Evolutionary conservation across 2,329 filamentous ascomycete species (phyloP), one percentile per base, ranked within the genome.

Genomic region (Exophiala lecanii-corni): DNA sequence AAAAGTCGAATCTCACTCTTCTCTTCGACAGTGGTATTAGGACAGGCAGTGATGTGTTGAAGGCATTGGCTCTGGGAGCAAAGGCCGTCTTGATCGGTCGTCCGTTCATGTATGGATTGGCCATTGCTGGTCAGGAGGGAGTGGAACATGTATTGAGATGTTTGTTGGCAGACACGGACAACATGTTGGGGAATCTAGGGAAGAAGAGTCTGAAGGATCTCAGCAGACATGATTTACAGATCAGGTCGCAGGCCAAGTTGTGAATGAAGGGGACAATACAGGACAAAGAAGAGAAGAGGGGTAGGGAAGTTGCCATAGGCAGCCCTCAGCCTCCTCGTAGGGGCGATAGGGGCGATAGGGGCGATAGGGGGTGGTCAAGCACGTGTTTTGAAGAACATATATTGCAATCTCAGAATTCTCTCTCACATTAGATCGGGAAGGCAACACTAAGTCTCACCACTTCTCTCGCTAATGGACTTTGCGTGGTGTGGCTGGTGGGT

Each of bases 21-120:
- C 61, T 76, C 6, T 76, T 76, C 41, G 73, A 77, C 53, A 70
- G 67, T 10, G 73, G 73, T 2, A 62, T 75, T 31, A 62, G 72
- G 9, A 69, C 66, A 3, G 73, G 73, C 3, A 64, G 60, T 2
- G 73, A 76, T 57, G 64, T 73, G 23, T 62, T 73, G 37, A 76
- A 77, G 49, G 73, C 73, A 5, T 56, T 76, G 25, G 67, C 67
- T 9, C 55, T 76, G 4, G 81, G 78, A 2, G 79, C 76, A 1
- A 73, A 77, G 52, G 74, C 68, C 2, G 75, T 81, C 1, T 62
- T 79, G 9, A 67, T 82, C 7, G 76, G 75, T 2, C 61, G 78
- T 41, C 77, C 78, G 3, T 75, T 30, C 71, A 69, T 79, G 16
- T 81, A 80, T 57, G 75, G 76, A 0, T 58, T 81, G 13, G 73